Conservation (phyloP, 2,329 filamentous ascomycete genomes). For the Fusarium sp. region DNA sequence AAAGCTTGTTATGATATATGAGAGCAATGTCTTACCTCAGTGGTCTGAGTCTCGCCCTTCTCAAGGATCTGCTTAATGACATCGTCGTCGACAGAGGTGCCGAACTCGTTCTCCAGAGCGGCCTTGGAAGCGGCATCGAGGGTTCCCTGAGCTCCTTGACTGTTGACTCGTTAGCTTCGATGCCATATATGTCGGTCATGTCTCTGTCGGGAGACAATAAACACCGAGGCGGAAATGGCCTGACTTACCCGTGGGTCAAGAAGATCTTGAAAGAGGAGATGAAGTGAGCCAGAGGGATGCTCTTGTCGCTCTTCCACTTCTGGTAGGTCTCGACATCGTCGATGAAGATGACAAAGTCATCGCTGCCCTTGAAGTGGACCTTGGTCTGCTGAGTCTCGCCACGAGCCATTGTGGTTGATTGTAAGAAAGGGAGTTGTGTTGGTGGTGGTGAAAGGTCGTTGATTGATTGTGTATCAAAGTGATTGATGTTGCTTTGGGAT, state of each 20-base stretch:
- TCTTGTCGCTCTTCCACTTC: constrained; percentile 86
- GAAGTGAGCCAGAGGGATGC: constrained; percentile 83
- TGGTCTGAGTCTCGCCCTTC: constrained; percentile 75
- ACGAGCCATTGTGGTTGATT: constrained; percentile 69
- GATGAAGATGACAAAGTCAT: constrained; percentile 70
- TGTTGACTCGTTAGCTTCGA: constrained; percentile 51
- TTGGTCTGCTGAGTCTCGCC: constrained; percentile 78
- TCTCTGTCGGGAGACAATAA: not conserved
- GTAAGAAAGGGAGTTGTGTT: constrained; percentile 30
- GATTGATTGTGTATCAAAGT: constrained; percentile 3
- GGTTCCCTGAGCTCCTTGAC: constrained; percentile 86
- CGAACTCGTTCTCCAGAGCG: constrained; percentile 86
- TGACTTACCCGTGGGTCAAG: constrained; percentile 80
- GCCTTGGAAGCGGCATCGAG: constrained; percentile 80
- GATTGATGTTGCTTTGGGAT: constrained; percentile 25
- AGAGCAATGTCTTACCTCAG: constrained; percentile 56
- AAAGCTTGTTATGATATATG: not conserved
- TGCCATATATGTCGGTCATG: not conserved
- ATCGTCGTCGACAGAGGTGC: constrained; percentile 81
- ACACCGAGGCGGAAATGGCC: constrained; percentile 52
- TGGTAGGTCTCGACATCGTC: constrained; percentile 72
- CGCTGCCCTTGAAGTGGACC: constrained; percentile 84
- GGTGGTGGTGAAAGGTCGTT: constrained; percentile 26
- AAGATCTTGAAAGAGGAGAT: constrained; percentile 91
- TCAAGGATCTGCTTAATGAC: constrained; percentile 84